These are phyloP conservation scores for Eragrostis tef DNA, from an alignment of 202 grass and related monocot genomes.

Conservation along the genomic window DNA sequence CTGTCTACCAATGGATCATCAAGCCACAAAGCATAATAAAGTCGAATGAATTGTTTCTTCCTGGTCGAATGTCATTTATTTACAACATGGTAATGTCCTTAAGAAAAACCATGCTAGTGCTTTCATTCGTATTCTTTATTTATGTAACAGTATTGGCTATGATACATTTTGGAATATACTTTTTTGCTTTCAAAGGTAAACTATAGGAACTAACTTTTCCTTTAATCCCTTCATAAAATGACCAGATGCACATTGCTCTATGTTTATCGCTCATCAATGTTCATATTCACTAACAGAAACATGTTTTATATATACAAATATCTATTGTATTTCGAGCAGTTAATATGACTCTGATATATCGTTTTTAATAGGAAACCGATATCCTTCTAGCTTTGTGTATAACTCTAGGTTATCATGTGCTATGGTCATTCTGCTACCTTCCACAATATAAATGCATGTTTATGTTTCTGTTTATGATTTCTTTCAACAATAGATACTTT, in stretches of 20 bases:
- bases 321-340: neutral
- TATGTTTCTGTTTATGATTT: too few species aligned
- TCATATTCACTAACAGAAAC: neutral
- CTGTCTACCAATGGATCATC: constrained; percentile 92
- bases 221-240: neutral
- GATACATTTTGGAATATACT: neutral
- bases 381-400: neutral
- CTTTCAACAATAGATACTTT: too few species aligned
- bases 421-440: constrained; percentile 6
- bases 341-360: neutral
- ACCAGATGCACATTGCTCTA: constrained; percentile 17
- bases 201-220: neutral
- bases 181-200: neutral
- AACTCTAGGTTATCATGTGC: neutral
- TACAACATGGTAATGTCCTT: constrained; percentile 77
- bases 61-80: constrained; percentile 97
- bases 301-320: neutral
- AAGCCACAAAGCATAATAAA: constrained; percentile 87
- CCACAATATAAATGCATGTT: neutral
- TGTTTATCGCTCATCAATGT: neutral
- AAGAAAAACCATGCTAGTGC: constrained; percentile 21
- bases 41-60: constrained; percentile 93
- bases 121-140: constrained; percentile 47
- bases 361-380: neutral
- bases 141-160: constrained; percentile 5